Evolutionary conservation across 2,329 filamentous ascomycete species (phyloP).

Genomic region (Paraphaeosphaeria minitans): DNA sequence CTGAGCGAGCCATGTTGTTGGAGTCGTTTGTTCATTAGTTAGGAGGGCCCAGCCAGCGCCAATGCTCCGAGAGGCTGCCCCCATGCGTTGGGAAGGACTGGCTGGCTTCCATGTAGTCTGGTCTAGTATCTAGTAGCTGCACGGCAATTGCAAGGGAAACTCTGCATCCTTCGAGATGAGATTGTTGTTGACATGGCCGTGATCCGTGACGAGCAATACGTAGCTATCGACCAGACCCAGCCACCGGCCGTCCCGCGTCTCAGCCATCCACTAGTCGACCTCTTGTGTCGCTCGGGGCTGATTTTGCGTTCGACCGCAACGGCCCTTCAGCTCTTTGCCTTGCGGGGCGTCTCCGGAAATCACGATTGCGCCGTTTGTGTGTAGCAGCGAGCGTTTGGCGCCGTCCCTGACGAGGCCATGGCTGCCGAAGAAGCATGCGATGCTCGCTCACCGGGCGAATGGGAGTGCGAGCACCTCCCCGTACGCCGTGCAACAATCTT

Average conservation of each 20-base stretch:
- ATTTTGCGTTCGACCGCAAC: conserved; percentile 21
- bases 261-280: conserved; percentile 11
- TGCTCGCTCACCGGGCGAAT: conserved; percentile 16
- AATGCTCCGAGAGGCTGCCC: conserved; percentile 10
- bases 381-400: conserved; percentile 26
- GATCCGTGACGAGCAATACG: conserved; percentile 13
- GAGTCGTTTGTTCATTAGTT: too few relatives aligned
- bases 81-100: neutral
- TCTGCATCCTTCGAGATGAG: neutral
- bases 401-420: conserved; percentile 27
- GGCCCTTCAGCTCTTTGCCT: conserved; percentile 17
- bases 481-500: conserved; percentile 10
- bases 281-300: conserved; percentile 22
- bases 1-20: neutral
- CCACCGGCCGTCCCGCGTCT: conserved; percentile 21
- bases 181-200: conserved; percentile 6
- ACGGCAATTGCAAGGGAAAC: conserved; percentile 14
- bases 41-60: too few relatives aligned
- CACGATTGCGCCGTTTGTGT: conserved; percentile 27
- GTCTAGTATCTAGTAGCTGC: too few relatives aligned
- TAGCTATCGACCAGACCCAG: too few relatives aligned
- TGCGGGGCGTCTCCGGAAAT: conserved; percentile 29
- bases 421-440: conserved; percentile 27
- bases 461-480: conserved; percentile 12
- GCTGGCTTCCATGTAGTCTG: conserved; percentile 18